phyloP scores from a whole-genome alignment of 176 grass and related monocot genomes.

The Pharus latifolius region DNA sequence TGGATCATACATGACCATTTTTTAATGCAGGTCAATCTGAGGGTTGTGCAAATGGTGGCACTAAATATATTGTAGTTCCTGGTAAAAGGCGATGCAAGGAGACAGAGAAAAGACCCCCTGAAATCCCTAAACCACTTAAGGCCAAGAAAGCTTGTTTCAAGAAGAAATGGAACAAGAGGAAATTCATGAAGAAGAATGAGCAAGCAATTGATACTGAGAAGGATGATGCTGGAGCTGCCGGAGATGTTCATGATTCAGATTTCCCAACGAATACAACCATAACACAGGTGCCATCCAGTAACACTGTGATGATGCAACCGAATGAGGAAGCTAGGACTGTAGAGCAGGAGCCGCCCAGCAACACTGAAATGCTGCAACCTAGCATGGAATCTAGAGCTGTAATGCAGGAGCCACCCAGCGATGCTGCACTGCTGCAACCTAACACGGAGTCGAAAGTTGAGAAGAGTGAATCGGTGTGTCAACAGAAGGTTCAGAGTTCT shows the following conservation, averaged over 20 bases:
- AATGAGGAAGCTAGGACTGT: neutral
- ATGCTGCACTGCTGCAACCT: neutral
- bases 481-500: no score
- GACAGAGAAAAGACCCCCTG: conserved; percentile 15
- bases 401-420: neutral
- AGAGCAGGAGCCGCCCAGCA: neutral
- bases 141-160: conserved; percentile 48
- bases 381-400: neutral
- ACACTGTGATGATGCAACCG: neutral
- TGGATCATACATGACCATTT: neutral
- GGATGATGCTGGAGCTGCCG: conserved; percentile 17
- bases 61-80: conserved; percentile 64
- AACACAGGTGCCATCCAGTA: neutral
- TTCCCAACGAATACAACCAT: neutral
- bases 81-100: conserved; percentile 60
- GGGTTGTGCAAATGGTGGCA: conserved; percentile 29
- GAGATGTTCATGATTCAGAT: conserved; percentile 16
- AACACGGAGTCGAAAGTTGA: conserved; percentile 7
- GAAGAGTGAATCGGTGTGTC: no score
- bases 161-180: conserved; percentile 70
- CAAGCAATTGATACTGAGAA: conserved; percentile 20
- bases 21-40: conserved; percentile 55
- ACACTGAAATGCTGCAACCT: neutral
- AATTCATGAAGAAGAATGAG: conserved; percentile 30
- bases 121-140: conserved; percentile 51